A percentile compares a stretch with the other conserved stretches of the same genome.
Evolutionary conservation across 305 asterid species (phyloP).

Genomic region (Fraxinus paxiana): DNA sequence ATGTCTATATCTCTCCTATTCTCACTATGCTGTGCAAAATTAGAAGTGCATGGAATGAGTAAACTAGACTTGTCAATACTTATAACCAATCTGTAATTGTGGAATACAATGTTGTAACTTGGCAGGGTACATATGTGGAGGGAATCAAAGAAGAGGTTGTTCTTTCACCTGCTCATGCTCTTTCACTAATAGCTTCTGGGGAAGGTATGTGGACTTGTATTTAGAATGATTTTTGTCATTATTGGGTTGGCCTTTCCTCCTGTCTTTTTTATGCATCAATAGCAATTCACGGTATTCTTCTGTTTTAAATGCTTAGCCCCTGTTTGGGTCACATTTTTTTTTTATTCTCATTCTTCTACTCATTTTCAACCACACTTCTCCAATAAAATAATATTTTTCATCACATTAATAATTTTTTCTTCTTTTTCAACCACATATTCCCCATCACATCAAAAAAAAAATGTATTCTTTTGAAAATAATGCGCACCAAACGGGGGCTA

Average conservation of each 20-base stretch:
- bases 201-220: conserved; percentile 50
- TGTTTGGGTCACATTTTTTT: too few species aligned
- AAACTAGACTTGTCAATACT: conserved; percentile 6
- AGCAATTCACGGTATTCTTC: conserved; percentile 10
- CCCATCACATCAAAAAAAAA: too few species aligned
- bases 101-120: conserved; percentile 20
- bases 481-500: too few species aligned
- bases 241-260: conserved; percentile 11
- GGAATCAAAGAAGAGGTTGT: conserved; percentile 90
- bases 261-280: conserved; percentile 19
- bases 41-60: conserved; percentile 9
- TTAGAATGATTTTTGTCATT: conserved; percentile 15
- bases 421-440: too few species aligned
- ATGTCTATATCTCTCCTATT: not conserved
- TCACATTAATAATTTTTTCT: too few species aligned
- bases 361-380: too few species aligned
- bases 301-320: conserved; percentile 13
- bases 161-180: conserved; percentile 88
- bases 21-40: not conserved
- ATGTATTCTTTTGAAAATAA: too few species aligned
- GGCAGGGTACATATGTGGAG: conserved; percentile 72
- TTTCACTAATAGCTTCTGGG: conserved; percentile 81
- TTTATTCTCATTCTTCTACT: too few species aligned
- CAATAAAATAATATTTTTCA: too few species aligned
- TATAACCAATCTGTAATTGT: conserved; percentile 11